Conservation (phyloP, 2,329 filamentous ascomycete genomes). For the Penicillium sclerotigenum region DNA sequence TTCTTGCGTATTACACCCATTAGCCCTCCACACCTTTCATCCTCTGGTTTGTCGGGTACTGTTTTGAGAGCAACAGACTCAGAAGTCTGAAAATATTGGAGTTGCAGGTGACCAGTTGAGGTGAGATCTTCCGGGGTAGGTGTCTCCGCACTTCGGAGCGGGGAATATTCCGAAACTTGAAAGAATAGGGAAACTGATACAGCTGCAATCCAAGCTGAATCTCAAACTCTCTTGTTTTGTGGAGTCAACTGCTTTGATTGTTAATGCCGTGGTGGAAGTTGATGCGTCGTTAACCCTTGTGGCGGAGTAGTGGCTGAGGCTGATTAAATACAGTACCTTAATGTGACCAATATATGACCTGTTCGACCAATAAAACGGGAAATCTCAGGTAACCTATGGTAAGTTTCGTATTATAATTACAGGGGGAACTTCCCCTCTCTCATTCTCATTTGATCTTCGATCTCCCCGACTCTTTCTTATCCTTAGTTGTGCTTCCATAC, state of each 20-base stretch:
- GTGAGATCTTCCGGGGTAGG: conserved; percentile 18
- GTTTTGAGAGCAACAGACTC: conserved; percentile 29
- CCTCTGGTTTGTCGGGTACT: conserved; percentile 35
- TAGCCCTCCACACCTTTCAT: conserved; percentile 39
- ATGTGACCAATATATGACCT: neutral
- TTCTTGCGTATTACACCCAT: conserved; percentile 99
- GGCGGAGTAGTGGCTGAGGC: conserved; percentile 9
- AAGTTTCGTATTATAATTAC: conserved; percentile 3
- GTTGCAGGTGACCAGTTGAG: conserved; percentile 7
- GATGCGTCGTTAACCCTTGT: conserved; percentile 11
- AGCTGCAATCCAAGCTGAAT: neutral
- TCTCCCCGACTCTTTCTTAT: conserved; percentile 9
- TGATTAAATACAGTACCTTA: conserved; percentile 6
- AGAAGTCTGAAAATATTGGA: conserved; percentile 21
- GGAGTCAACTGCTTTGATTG: neutral
- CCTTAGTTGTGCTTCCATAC: conserved; percentile 8
- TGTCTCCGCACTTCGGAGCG: conserved; percentile 23
- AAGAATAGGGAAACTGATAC: neutral
- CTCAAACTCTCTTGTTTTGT: neutral
- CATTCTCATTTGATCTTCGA: conserved; percentile 10
- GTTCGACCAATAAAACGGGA: neutral
- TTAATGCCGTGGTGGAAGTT: neutral
- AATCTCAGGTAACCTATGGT: neutral
- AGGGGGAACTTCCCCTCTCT: conserved; percentile 16
- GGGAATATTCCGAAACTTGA: conserved; percentile 10